Base-by-base conservation (phyloP, 2,329 filamentous ascomycete species). In the Fusarium mundagurra region DNA sequence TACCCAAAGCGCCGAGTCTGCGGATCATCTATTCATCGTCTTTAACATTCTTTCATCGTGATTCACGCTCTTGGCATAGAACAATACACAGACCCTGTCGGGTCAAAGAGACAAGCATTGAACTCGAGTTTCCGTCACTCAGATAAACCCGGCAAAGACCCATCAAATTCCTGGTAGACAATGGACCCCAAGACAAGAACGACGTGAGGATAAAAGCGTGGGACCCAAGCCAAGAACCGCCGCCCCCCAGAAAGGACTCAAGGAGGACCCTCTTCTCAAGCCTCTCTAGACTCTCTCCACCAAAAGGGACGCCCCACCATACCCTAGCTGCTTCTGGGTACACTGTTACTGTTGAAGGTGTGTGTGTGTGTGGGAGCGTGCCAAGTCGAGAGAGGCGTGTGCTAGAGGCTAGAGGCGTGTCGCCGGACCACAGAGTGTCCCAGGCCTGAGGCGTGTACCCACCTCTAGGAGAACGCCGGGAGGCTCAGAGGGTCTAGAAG, bases 401-500 rank as follows among this genome's bases (percentile, higher is more conserved):
- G 29, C 59, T 45, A 43, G 31, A 59, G 33, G n/a, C 17, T 43
- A 65, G 67, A 66, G 66, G 73, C 41, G 64, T 71, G 61, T 55
- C 50, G 64, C 51, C 58, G 58, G 64, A 68, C 47, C 45, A 68
- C 47, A 70, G 39, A 64, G 29, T 27, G 59, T 53, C 53, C 59
- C 47, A 60, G 48, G 36, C 53, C 54, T 57, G 50, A 73, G 51
- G 72, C 33, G 68, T 67, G 64, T 61, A 55, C 51, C 69, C 72
- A 76, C 74, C 59, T 61, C 67, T 50, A 76, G 76, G 76, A 78
- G 74, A 78, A 77, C 72, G 53, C 75, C 76, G 74, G 65, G 74
- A 77, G 75, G 76, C 73, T 77, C 67, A 76, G 75, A 78, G 75
- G 76, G 77, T 59, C 77, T 68, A 77, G 76, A 78, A 73, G 73